Conservation (phyloP, 805 yeast genomes). For the Starmerella stigmatis region DNA sequence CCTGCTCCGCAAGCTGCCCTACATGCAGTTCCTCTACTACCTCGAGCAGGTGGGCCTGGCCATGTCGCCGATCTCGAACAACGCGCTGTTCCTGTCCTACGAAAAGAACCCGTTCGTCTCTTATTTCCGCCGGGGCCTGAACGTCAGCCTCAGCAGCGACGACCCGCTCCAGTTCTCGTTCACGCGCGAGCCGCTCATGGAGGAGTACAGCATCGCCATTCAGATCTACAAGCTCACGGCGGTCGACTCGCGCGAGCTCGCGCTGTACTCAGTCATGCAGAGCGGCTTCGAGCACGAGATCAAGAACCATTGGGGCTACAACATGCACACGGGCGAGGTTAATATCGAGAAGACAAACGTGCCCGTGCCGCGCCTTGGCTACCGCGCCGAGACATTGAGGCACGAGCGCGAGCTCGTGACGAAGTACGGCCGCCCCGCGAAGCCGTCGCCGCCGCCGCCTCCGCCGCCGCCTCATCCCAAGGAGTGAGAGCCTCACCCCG, state of each 20-base stretch:
- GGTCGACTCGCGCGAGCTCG: conserved; percentile 96
- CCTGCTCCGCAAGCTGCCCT: conserved; percentile 82
- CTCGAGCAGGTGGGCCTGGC: conserved; percentile 95
- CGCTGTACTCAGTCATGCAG: conserved; percentile 82
- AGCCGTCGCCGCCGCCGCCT: not conserved
- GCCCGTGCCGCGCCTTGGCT: conserved; percentile 76
- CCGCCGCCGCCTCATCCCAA: too few relatives aligned
- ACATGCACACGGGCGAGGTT: conserved; percentile 46
- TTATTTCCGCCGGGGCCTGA: conserved; percentile 86
- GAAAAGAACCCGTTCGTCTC: conserved; percentile 92
- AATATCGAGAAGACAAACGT: conserved; percentile 91
- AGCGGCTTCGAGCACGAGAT: conserved; percentile 85
- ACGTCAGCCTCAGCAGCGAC: conserved; percentile 89
- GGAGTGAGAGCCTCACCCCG: too few relatives aligned
- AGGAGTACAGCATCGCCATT: conserved; percentile 96
- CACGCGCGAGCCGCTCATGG: conserved; percentile 93
- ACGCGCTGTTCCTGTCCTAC: conserved; percentile 88
- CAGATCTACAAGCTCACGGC: conserved; percentile 89
- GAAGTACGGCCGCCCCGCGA: conserved; percentile 25
- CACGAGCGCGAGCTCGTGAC: conserved; percentile 43
- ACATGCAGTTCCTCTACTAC: conserved; percentile 84
- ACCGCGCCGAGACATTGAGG: conserved; percentile 76
- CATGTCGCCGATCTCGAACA: conserved; percentile 95
- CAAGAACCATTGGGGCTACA: conserved; percentile 87
- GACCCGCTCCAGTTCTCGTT: conserved; percentile 96